These are phyloP conservation scores for Coemansia sp. DNA, from an alignment of 192 early-diverging fungal genomes.

Conservation along the genomic window DNA sequence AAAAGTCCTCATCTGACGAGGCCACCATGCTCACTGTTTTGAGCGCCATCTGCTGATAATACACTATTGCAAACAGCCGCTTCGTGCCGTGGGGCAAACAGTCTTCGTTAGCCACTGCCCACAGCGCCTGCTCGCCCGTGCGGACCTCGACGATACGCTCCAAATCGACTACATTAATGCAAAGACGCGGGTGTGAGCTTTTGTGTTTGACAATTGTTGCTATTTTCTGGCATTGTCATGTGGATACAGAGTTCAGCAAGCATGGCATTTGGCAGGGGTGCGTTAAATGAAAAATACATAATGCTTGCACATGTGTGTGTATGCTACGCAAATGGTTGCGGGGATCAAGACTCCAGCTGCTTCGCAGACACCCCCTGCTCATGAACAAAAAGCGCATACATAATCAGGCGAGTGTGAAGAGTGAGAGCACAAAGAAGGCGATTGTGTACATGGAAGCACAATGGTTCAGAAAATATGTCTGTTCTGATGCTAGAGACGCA, in stretches of 20 bases:
- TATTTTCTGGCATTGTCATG: background rate
- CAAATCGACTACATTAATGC: conserved; percentile 41
- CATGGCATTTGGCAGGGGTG: background rate
- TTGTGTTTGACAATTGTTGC: too few species aligned
- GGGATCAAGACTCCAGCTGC: background rate
- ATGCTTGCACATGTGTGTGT: too few species aligned
- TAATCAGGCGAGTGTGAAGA: conserved; percentile 1
- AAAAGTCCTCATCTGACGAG: conserved; percentile 29
- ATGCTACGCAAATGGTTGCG: background rate
- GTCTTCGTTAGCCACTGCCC: conserved; percentile 43
- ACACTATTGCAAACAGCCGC: conserved; percentile 50
- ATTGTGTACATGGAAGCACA: conserved; percentile 5
- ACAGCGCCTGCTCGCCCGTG: conserved; percentile 45
- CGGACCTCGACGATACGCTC: conserved; percentile 53
- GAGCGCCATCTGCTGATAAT: conserved; percentile 36
- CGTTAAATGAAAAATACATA: background rate
- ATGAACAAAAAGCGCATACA: conserved; percentile 7
- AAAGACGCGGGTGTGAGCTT: too few species aligned
- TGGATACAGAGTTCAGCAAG: background rate
- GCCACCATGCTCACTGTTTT: conserved; percentile 47
- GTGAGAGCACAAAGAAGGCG: background rate
- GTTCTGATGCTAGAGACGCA: background rate
- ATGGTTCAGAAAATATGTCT: too few species aligned
- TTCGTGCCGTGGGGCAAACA: conserved; percentile 42
- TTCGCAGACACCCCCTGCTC: conserved; percentile 1